Evolutionary conservation across 148 eudicot genomes (phyloP), one percentile per base, ranked within the genome.

Genomic region (Limonium bicolor): DNA sequence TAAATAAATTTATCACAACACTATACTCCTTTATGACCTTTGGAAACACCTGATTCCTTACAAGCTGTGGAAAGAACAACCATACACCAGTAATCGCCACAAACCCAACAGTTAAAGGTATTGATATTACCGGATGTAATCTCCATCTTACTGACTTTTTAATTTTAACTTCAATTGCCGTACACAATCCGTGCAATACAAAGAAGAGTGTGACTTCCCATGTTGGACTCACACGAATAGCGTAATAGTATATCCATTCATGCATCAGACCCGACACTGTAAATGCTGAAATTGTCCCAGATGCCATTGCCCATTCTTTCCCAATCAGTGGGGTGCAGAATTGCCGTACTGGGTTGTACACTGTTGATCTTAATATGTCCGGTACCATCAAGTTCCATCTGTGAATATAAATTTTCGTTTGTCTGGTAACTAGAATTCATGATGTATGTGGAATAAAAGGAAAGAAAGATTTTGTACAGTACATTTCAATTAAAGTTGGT

Each of bases 161-260:
- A 6, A 56, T 39, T 25, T 18, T 50, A 38, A 75, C 55, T 64
- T 79, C 87, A 3, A 7, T 48, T 0, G 53, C 64, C 2, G 59
- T 58, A 37, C 63, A 68, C 32, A 68, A 16, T 35, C 87, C 82
- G 10, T 79, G 82, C 5, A 75, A 8, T 0, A 72, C 53, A 40
- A 79, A 75, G 50, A 71, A 79, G 60, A 68, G 66, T 41, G 79
- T 80, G 25, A 80, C 79, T 57, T 80, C 82, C 77, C 77, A 69
- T 27, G 87, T 71, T 9, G 87, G 82, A 7, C 24, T 10, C 13
- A 19, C 82, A n/a, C 66, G 71, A 0, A 82, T 53, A 2, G 68
- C 6, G 40, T 79, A 74, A 31, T 25, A 71, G 39, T 21, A 74
- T 5, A 79, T 48, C 4, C 60, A 0, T 54, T 79, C 87, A 14